Evolutionary conservation across 1,284 basidiomycete species (phyloP), one percentile per base, ranked within the genome.

Genomic region (Ustilago tritici): DNA sequence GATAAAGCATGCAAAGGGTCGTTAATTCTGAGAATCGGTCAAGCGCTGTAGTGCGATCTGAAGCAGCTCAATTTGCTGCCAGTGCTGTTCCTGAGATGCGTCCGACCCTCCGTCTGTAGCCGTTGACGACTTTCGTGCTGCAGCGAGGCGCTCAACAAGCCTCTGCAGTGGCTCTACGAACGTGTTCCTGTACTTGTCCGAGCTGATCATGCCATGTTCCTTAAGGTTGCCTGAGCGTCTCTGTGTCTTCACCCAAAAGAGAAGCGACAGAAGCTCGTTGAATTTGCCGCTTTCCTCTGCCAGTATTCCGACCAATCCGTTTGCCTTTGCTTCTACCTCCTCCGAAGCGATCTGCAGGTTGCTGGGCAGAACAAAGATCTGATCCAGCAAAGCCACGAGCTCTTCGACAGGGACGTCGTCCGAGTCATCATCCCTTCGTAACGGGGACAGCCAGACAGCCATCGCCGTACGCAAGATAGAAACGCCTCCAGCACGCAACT

Each of bases 401-500:
- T 50, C 36, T 4, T 52, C 43, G 2, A 56, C n/a, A 2, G 55
- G 54, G 0, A 62, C 50, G 10, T 28, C 43, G 8, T 56, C 61
- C 17, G 10, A 11, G 1, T 36, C 46, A n/a, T 52, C 40, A 4
- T 23, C 38, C 19, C 14, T 34, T 6, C 28, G 6, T 14, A 46
- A 36, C 3, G 55, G 40, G 2, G 46, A 34, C 32, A 54, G 46
- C 60, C 60, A 62, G 9, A 15, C n/a, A 1, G 41, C 6, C 49
- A 66, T 8, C 2, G 54, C 50, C 2, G 35, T 50, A 8, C 74
- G 65, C 31, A 79, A 41, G 15, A 79, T 66, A 11, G 72, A 61
- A 19, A 76, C 55, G 3, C 57, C 74, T 1, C 63, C 81, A 34
- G 73, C 69, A 0, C 68, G 71, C 53, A 82, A 34, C 58, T 82